A percentile compares a stretch with the other conserved stretches of the same genome.
Conservation (phyloP, 2,329 filamentous ascomycete genomes). For the Diaporthe australafricana region DNA sequence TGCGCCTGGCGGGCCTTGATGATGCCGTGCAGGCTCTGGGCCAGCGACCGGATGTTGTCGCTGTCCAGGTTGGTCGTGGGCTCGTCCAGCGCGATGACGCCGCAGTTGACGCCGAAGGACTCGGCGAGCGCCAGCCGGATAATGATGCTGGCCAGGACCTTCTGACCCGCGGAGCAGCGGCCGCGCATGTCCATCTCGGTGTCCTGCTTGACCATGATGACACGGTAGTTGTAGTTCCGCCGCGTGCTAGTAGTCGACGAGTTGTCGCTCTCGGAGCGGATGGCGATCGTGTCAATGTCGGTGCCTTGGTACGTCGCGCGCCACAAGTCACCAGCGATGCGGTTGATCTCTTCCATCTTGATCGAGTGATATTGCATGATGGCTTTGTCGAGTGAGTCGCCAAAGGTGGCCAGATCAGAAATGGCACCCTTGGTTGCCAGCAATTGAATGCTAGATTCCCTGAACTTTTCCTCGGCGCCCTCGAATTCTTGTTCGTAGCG, state of each 20-base stretch:
- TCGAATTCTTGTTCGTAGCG: conserved; percentile 92
- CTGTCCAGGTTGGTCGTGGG: conserved; percentile 96
- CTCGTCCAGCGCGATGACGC: conserved; percentile 95
- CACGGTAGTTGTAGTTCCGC: conserved; percentile 94
- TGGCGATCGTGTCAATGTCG: conserved; percentile 96
- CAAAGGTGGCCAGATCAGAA: conserved; percentile 87
- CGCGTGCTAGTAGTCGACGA: conserved; percentile 65
- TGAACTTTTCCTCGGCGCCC: conserved; percentile 82
- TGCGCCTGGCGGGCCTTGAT: conserved; percentile 86
- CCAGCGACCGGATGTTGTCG: conserved; percentile 93
- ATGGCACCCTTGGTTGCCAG: conserved; percentile 93
- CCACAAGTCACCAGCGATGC: conserved; percentile 96
- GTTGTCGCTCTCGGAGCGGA: conserved; percentile 89
- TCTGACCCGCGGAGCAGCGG: conserved; percentile 95
- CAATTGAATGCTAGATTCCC: conserved; percentile 88
- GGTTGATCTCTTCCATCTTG: conserved; percentile 99
- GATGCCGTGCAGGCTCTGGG: conserved; percentile 85
- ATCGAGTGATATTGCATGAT: conserved; percentile 97
- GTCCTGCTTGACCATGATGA: conserved; percentile 97
- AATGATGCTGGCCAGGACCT: conserved; percentile 96
- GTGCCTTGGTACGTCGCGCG: conserved; percentile 96
- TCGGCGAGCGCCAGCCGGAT: conserved; percentile 96
- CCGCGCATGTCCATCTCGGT: conserved; percentile 99
- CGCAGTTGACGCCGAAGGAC: conserved; percentile 96
- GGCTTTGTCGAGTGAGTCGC: conserved; percentile 88